Evolutionary conservation across 257 asterid species (phyloP), one percentile per base, ranked within the genome.

Genomic region (Eustoma russellianum): DNA sequence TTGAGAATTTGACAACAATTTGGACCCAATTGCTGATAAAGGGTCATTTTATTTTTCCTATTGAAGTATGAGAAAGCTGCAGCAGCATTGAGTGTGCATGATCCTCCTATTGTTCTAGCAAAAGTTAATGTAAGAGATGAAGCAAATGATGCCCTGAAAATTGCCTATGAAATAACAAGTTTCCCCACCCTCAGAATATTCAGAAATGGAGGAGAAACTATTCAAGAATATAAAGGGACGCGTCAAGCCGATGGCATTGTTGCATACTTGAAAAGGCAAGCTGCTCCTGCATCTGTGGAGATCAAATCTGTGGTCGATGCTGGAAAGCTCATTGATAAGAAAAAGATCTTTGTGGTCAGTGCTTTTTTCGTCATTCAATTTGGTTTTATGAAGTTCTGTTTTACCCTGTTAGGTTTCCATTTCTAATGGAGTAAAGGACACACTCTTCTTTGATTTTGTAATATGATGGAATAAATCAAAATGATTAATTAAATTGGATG

Each of bases 51-150:
- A 17, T 51, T 15, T 1, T 50, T 43, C 50, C 16, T 50, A 7
- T 34, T 55, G 13, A 30, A 88, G 95, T 88, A 80, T 56, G 97
- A 82, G 66, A 85, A 85, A 58, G 94, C 97, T 24, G 95, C 97
- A 48, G 59, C 82, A 13, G 35, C 53, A 12, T 58, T 88, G 77
- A 78, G 88, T 73, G 74, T 75, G 70, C 74, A 88, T 62, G 94
- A 82, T 3, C 83, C 97, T 55, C 79, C 80, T 0, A 58, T 88
- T 55, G 66, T 73, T 65, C 80, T 88, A 44, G 97, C 97, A 2
- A 88, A 88, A 75, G 71, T 88, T 6, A 93, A 85, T 59, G 86
- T 83, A 1, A 82, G 73, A 56, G 89, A 74, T 19, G 88, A 79
- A 50, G 60, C 50, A 67, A 85, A 79, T 18, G 73, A 55, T 63